Base-by-base conservation (phyloP, 495 filamentous ascomycete genomes). In the Filosporella fistucella region DNA sequence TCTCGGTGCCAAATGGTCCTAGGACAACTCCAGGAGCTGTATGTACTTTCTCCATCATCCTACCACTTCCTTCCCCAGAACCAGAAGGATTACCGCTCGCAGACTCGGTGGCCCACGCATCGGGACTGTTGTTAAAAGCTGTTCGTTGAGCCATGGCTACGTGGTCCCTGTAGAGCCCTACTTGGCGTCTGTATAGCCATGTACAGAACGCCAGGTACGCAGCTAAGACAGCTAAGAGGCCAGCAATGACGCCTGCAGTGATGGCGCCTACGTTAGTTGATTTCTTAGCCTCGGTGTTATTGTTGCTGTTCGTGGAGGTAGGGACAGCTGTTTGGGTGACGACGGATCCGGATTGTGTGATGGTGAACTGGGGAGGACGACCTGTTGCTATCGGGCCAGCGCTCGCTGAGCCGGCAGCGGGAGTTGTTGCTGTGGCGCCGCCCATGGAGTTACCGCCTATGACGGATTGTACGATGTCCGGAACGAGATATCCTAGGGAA, bases 331-430 rank as follows among this genome's bases (percentile, higher is more conserved):
- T 65, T 34, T 61, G 59, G 0, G 65, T 75, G 1, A 77, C 66
- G 4, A 81, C 84, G 12, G 69, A 69, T 13, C 79, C 83, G 0
- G 75, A 54, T 8, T 70, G 64, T 2, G 83, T 86, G 42, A 85
- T 59, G 3, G 83, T 87, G 56, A 84, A 84, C 3, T 78, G 77
- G 5, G 80, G 72, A 1, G 73, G 64, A 41, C 73, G 75, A 10
- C 85, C 86, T 1, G 85, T 86, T 10, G 78, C 79, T 22, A 89
- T 68, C 0, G 85, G 85, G 0, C 85, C 85, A 49, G 68, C 70
- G 7, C 82, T 83, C 11, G 84, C 80, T 14, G 70, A 60, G 2
- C 75, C 74, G 20, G 74, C 72, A 16, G 77, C 75, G 4, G 85
- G 85, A 3, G 72, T 74, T 1, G 82, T 86, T 34, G 81, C 71